These are phyloP conservation scores for Colletotrichum sidae DNA, from an alignment of 2,329 filamentous ascomycete species.

Conservation along the genomic window DNA sequence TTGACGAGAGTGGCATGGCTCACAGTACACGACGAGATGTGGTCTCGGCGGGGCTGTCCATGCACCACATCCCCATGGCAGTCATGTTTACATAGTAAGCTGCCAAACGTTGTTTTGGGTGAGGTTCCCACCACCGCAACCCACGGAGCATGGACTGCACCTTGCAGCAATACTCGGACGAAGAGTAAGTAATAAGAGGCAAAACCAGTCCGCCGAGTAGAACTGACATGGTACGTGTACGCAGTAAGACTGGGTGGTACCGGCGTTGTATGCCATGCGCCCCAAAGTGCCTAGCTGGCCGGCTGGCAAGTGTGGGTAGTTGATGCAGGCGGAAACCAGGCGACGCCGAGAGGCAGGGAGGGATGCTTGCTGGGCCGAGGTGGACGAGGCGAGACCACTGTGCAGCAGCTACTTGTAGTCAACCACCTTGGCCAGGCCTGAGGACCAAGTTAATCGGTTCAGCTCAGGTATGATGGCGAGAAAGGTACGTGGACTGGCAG, in stretches of 20 bases:
- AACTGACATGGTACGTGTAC: neutral
- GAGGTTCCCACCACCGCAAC: too few species aligned
- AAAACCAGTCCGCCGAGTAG: too few species aligned
- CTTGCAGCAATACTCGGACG: too few species aligned
- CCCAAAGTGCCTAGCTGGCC: conserved; percentile 8
- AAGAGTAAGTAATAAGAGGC: too few species aligned
- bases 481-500: conserved; percentile 10
- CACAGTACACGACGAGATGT: too few species aligned
- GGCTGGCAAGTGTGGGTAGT: neutral
- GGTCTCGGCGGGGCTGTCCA: too few species aligned
- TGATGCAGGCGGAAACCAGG: conserved; percentile 16
- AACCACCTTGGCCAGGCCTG: neutral
- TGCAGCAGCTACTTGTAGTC: neutral
- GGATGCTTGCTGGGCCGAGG: conserved; percentile 12
- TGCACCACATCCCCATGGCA: too few species aligned
- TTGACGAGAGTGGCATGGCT: too few species aligned
- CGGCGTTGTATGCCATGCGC: neutral
- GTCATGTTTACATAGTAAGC: too few species aligned
- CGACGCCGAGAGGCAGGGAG: conserved; percentile 13
- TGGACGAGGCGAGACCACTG: conserved; percentile 13
- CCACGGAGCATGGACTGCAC: too few species aligned
- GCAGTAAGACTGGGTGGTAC: neutral
- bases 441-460: too few species aligned
- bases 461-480: conserved; percentile 1
- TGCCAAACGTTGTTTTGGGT: too few species aligned